These are phyloP conservation scores for Tolypocladium pustulatum DNA, from an alignment of 2,329 filamentous ascomycete species.

Conservation along the genomic window DNA sequence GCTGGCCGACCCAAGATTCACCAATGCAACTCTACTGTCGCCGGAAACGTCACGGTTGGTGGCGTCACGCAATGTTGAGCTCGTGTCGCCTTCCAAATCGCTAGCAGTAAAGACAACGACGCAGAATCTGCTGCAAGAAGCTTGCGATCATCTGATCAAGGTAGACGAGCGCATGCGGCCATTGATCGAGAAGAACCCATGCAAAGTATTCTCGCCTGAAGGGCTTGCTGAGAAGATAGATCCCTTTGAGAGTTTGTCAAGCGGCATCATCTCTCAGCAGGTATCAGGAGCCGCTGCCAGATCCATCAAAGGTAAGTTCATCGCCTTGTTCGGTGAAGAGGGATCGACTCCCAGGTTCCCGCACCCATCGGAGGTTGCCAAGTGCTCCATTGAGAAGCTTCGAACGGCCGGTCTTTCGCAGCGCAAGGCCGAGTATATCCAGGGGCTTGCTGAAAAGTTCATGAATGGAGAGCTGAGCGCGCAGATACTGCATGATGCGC, in stretches of 20 bases:
- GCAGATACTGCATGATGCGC: slow-evolving; percentile 62
- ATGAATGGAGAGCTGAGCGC: slow-evolving; percentile 62
- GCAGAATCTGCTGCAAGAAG: slow-evolving; percentile 62
- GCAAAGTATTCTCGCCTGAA: slow-evolving; percentile 68
- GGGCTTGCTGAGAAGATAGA: slow-evolving; percentile 79
- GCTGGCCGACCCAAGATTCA: slow-evolving; percentile 51
- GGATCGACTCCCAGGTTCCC: slow-evolving; percentile 48
- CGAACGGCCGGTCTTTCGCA: slow-evolving; percentile 83
- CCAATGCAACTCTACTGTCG: slow-evolving; percentile 63
- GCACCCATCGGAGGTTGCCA: slow-evolving; percentile 60
- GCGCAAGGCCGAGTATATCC: slow-evolving; percentile 91
- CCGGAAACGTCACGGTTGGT: slow-evolving; percentile 57
- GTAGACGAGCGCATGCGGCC: slow-evolving; percentile 63
- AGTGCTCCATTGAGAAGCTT: slow-evolving; percentile 52
- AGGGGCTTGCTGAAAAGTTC: slow-evolving; percentile 78
- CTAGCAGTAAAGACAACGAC: slow-evolving; percentile 41
- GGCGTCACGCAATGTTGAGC: slow-evolving; percentile 34
- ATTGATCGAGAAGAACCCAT: slow-evolving; percentile 65
- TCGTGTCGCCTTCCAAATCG: slow-evolving; percentile 34
- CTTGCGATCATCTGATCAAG: slow-evolving; percentile 61
- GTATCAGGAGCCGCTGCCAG: slow-evolving; percentile 87
- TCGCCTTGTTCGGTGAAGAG: slow-evolving; percentile 53
- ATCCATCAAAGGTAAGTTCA: slow-evolving; percentile 79
- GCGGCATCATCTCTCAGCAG: slow-evolving; percentile 91
- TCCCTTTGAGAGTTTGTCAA: slow-evolving; percentile 74